Base-by-base conservation (phyloP, 306 rosid species). In the Cyclanthera cordifolia region DNA sequence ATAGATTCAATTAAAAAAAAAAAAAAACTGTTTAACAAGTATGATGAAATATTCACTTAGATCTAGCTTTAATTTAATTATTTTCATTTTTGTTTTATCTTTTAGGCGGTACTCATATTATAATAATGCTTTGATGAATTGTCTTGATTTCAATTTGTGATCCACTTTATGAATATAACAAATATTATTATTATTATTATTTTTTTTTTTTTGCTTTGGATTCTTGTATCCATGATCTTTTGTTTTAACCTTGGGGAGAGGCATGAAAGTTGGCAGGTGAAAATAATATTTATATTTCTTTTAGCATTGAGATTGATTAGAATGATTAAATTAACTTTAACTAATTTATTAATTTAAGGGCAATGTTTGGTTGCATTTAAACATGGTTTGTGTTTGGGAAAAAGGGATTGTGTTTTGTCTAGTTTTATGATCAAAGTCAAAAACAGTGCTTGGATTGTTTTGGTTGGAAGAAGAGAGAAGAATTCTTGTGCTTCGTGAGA, bases 401-500 rank as follows among this genome's bases (percentile, higher is more conserved):
- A 43, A 64, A 0, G 47, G 47, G 34, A 21, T 43, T 41, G 2
- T 41, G n/a, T 41, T 63, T 39, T 37, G 69, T 41, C 69, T 57
- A 13, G 30, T 34, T 63, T 63, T 63, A 21, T 14, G 30, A 64
- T 64, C 8, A 3, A 63, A 21, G 53, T 64, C 70, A 64, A 64
- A 64, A 64, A 21, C 25, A 43, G 70, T 52, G 20, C 14, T 64
- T 43, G 70, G 34, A 64, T 64, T 64, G 21, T 64, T 64, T 20
- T 37, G 43, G 43, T 57, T 28, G 32, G 63, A 3, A 58, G 69
- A 82, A 80, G 79, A 79, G 52, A 71, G 57, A 74, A 82, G 71
- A 75, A 78, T 79, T 49, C 81, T 85, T 83, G 86, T 85, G 85
- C 81, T 83, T 55, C 55, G 86, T 78, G 86, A 79, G 12, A 74